Evolutionary conservation across 2,329 filamentous ascomycete species (phyloP).

Genomic region (Aureobasidium sp.): DNA sequence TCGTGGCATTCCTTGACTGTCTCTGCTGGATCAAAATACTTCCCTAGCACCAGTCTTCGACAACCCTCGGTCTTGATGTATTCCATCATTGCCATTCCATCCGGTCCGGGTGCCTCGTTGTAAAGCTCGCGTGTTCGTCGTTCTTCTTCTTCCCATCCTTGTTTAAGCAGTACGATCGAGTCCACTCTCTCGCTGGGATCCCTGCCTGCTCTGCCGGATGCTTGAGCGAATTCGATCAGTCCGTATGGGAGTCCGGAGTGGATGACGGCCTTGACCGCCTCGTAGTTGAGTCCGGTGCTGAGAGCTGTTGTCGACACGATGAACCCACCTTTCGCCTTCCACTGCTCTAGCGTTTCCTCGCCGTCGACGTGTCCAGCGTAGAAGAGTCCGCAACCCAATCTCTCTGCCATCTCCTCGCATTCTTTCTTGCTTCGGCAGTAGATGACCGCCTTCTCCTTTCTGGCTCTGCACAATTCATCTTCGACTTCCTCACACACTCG

Average conservation of each 20-base stretch:
- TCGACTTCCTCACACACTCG: neutral
- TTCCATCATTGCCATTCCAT: constrained; percentile 3
- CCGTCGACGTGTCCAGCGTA: constrained; percentile 20
- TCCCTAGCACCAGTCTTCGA: constrained; percentile 9
- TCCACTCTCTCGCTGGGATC: constrained; percentile 19
- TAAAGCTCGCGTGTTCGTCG: neutral
- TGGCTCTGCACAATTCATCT: neutral
- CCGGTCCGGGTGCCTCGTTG: neutral
- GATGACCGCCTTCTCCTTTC: constrained; percentile 20
- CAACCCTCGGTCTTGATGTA: constrained; percentile 7
- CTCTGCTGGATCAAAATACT: neutral
- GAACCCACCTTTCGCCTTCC: constrained; percentile 1
- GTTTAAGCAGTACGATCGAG: constrained; percentile 12
- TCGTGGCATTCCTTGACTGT: neutral
- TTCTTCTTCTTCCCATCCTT: constrained; percentile 6
- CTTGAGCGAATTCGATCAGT: constrained; percentile 25
- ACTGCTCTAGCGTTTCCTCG: constrained; percentile 22
- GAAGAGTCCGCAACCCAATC: constrained; percentile 23
- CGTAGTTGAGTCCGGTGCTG: constrained; percentile 21
- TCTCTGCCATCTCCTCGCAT: constrained; percentile 21
- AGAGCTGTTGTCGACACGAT: constrained; percentile 22
- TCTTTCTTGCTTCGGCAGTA: constrained; percentile 26
- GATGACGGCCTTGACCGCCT: constrained; percentile 18
- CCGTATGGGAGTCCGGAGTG: constrained; percentile 17
- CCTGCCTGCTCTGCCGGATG: constrained; percentile 21